phyloP scores from a whole-genome alignment of 768 basidiomycete genomes.

The Hydnomerulius pinastri region DNA sequence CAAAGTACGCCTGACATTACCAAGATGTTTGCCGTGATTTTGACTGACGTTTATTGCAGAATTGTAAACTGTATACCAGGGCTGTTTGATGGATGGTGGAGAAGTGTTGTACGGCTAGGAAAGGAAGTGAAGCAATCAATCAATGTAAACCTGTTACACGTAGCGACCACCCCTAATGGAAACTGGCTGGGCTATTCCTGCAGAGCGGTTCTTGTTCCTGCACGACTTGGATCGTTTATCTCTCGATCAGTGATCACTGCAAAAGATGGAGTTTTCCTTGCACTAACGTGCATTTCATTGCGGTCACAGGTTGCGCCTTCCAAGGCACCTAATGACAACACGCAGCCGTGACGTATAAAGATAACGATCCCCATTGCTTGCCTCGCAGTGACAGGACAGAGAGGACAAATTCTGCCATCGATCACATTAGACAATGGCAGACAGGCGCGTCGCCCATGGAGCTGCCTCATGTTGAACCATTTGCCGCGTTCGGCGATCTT shows the following conservation, averaged over 20 bases:
- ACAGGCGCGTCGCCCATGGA: neutral
- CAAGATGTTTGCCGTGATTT: neutral
- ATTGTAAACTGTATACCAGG: constrained; percentile 13
- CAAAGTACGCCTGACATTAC: constrained; percentile 57
- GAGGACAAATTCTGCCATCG: neutral
- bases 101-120: constrained; percentile 8
- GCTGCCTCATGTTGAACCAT: neutral
- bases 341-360: neutral
- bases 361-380: neutral
- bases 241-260: neutral
- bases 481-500: constrained; percentile 24
- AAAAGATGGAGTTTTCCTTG: no score
- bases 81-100: neutral
- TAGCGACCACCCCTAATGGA: neutral
- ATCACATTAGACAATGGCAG: neutral
- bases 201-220: neutral
- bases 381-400: no score
- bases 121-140: constrained; percentile 4
- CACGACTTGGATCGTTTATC: neutral
- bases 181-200: neutral
- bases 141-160: constrained; percentile 9
- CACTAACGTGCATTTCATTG: neutral
- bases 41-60: constrained; percentile 19
- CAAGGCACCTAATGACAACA: neutral
- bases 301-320: neutral